phyloP scores from a whole-genome alignment of 768 basidiomycete species.

The Hydnomerulius pinastri region DNA sequence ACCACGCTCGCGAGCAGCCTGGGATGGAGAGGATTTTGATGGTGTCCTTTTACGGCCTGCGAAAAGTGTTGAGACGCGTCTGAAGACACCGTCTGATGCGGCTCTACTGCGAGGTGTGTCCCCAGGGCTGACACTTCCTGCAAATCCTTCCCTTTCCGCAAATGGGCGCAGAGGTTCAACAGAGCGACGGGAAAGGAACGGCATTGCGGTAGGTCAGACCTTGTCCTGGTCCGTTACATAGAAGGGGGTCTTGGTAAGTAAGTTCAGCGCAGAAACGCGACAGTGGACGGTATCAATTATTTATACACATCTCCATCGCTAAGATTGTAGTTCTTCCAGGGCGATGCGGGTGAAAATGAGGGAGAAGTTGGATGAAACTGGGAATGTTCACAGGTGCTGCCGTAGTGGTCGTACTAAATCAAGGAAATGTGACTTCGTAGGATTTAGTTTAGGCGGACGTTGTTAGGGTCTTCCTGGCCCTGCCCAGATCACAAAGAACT shows the following conservation, averaged over 20 bases:
- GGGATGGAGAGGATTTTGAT: slow-evolving; percentile 14
- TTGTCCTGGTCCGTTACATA: slow-evolving; percentile 16
- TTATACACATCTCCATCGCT: slow-evolving; percentile 23
- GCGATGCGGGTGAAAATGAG: too few relatives aligned
- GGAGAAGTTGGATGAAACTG: neutral
- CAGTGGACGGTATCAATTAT: slow-evolving; percentile 18
- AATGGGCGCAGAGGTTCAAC: slow-evolving; percentile 20
- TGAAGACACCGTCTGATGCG: slow-evolving; percentile 27
- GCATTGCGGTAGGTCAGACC: slow-evolving; percentile 16
- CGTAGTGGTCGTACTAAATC: neutral
- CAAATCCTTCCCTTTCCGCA: slow-evolving; percentile 6
- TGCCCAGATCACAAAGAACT: too few relatives aligned
- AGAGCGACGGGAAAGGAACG: slow-evolving; percentile 31
- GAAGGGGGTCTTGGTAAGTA: slow-evolving; percentile 1
- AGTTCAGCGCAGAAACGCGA: neutral
- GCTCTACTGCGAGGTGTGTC: slow-evolving; percentile 20
- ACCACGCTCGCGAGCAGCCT: neutral
- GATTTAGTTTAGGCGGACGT: neutral
- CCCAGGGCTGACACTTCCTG: slow-evolving; percentile 1
- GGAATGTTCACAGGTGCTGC: neutral
- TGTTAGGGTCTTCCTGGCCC: neutral
- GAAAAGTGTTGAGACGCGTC: slow-evolving; percentile 31
- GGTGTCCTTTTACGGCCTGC: slow-evolving; percentile 21
- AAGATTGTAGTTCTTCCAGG: slow-evolving; percentile 12
- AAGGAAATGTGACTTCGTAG: neutral